Evolutionary conservation across 2,329 filamentous ascomycete species (phyloP), one percentile per base, ranked within the genome.

Genomic region (Apiospora rasikravindrae): DNA sequence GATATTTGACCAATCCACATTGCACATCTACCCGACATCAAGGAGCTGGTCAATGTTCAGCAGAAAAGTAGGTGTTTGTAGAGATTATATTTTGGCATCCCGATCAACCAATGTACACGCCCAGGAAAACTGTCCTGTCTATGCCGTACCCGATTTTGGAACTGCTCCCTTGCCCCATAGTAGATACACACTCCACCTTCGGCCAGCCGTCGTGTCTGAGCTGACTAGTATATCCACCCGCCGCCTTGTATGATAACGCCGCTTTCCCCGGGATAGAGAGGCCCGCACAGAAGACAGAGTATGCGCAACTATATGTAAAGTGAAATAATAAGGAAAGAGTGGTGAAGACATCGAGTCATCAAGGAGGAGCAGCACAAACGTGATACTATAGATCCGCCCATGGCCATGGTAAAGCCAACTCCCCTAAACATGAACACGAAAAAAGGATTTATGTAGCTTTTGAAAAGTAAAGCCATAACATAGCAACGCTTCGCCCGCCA

Each of bases 151-250:
- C 33, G 57, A 40, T 64, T 64, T 64, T 40, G 19, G 57, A 64
- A 33, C 57, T 64, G 26, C 53, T 64, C 57, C 57, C 57, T 24
- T 64, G 33, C 57, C 53, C 22, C 22, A 37, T 10, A 14, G 33
- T 64, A 40, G 57, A n/a, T 64, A 64, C 29, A 64, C 19, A 64
- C 29, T n/a, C 29, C 57, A 40, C 11, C 57, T 13, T 64, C 57
- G 57, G 57, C 57, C 57, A 64, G 57, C 57, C 57, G 57, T 64
- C 57, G 57, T 40, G 33, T 64, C 57, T 40, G 57, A 64, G 57
- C 57, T 64, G 57, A 64, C 33, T 24, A 64, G 57, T 64, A 64
- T 64, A 40, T 61, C 57, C 57, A 33, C 57, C 57, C 57, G 16
- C 29, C 57, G 33, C 57, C 57, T 10, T 64, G 57, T 64, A 64